Conservation (phyloP, 805 yeast genomes). For the Sporopachydermia lactativora region DNA sequence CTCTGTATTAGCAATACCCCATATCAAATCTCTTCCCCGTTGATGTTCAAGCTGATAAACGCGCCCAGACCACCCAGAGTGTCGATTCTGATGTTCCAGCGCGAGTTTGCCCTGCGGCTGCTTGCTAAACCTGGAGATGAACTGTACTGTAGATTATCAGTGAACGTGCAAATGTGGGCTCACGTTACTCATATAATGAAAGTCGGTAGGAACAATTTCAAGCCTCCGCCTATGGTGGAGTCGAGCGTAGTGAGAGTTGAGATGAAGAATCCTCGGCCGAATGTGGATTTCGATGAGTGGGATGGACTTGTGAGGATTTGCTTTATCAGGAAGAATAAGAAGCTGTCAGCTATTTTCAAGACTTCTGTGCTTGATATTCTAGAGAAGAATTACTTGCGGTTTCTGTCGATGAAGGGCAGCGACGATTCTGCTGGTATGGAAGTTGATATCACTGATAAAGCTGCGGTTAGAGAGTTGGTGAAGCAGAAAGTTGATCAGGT, state of each 20-base stretch:
- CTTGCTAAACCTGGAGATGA: conserved; percentile 96
- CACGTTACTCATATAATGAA: conserved; percentile 96
- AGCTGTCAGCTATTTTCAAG: conserved; percentile 85
- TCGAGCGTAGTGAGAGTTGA: conserved; percentile 92
- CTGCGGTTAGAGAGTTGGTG: conserved; percentile 26
- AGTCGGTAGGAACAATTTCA: conserved; percentile 90
- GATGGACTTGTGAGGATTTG: conserved; percentile 87
- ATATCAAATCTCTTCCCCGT: conserved; percentile 92
- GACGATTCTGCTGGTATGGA: conserved; percentile 31
- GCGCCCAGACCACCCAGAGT: conserved; percentile 92
- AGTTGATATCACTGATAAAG: conserved; percentile 14
- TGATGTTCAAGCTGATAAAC: conserved; percentile 82
- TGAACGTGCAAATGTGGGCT: conserved; percentile 99
- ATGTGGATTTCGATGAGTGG: conserved; percentile 90
- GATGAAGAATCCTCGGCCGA: conserved; percentile 87
- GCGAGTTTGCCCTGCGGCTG: conserved; percentile 89
- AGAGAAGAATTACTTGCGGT: conserved; percentile 79
- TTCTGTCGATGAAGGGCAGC: conserved; percentile 38
- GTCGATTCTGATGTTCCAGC: conserved; percentile 91
- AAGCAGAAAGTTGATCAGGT: conserved; percentile 63
- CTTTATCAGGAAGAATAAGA: conserved; percentile 87
- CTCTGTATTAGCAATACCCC: conserved; percentile 96
- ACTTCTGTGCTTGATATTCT: conserved; percentile 64
- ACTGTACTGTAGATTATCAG: conserved; percentile 82
- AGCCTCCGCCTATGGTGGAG: conserved; percentile 98